Conservation (phyloP, 2,329 filamentous ascomycete species). For the Phaeoacremonium minimum region DNA sequence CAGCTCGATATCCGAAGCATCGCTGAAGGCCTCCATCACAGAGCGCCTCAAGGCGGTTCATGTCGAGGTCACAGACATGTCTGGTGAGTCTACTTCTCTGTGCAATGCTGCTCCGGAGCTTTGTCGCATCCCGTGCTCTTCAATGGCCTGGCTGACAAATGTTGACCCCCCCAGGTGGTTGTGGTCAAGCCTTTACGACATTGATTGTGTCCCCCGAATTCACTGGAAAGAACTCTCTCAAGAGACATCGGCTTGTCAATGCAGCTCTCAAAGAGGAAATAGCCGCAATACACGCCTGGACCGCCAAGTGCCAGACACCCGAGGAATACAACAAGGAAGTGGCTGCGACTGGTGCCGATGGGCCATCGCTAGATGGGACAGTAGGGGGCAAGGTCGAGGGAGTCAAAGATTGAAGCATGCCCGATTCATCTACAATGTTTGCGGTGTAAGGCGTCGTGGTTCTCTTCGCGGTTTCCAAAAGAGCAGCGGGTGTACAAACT, state of each 20-base stretch:
- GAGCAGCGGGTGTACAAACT: too few relatives aligned
- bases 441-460: too few relatives aligned
- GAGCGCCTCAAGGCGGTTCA: constrained; percentile 69
- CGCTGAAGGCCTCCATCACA: constrained; percentile 64
- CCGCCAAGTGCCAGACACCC: constrained; percentile 86
- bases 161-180: constrained; percentile 40
- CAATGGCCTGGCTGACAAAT: neutral
- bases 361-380: constrained; percentile 38
- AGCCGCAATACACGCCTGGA: constrained; percentile 90
- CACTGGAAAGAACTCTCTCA: constrained; percentile 69
- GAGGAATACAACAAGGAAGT: constrained; percentile 77
- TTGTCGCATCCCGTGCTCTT: neutral
- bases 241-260: constrained; percentile 84
- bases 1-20: constrained; percentile 66
- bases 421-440: too few relatives aligned
- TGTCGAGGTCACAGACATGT: constrained; percentile 89
- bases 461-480: too few relatives aligned
- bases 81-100: constrained; percentile 59
- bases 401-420: constrained; percentile 23
- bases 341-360: constrained; percentile 22
- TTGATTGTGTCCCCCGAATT: constrained; percentile 64
- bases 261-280: constrained; percentile 80
- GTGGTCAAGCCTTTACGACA: constrained; percentile 57
- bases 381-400: constrained; percentile 37
- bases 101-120: too few relatives aligned